Evolutionary conservation across 2,329 filamentous ascomycete genomes (phyloP), one percentile per base, ranked within the genome.

Genomic region (Alternaria ventricosa): DNA sequence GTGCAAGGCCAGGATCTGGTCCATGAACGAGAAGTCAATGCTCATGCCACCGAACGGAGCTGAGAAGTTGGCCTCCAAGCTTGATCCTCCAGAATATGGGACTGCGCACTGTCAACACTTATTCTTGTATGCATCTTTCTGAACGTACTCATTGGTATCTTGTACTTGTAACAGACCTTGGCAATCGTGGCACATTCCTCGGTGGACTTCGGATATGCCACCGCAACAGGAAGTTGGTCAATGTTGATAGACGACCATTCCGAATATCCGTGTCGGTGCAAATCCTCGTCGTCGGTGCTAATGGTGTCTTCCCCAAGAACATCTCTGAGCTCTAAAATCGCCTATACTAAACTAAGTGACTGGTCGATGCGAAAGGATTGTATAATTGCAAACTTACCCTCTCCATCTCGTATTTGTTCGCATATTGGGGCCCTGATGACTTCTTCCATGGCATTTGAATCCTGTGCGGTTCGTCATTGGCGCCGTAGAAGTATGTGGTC

Each of bases 1-100:
- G 78, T 97, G 91, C 60, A 97, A 85, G 57, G 89, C 85, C 28
- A 97, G 71, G 25, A 97, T 91, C 72, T 89, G 84, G 77, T 97
- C 91, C 94, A 97, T 97, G 74, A 88, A 88, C 1, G 89, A 88
- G 78, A 97, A 97, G 75, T 97, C 94, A 55, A 97, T 91, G 69
- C 92, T 95, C 75, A 97, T 88, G 12, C 94, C 94, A 12, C 94
- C 94, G 75, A 90, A 91, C 0, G 93, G 93, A 13, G 94, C 92
- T 0, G 92, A 92, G 79, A 97, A 97, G 78, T 97, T 96, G 13
- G 92, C 94, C 79, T 97, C 94, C 0, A 97, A 84, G 69, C 92
- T 95, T 0, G 92, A 91, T 13, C 94, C 94, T 3, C 93, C 94
- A 1, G 92, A 96, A 76, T 92, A 97, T 0, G 93, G 91, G 63